Evolutionary conservation across 768 basidiomycete genomes (phyloP).

Genomic region (Leccinum variicolor): DNA sequence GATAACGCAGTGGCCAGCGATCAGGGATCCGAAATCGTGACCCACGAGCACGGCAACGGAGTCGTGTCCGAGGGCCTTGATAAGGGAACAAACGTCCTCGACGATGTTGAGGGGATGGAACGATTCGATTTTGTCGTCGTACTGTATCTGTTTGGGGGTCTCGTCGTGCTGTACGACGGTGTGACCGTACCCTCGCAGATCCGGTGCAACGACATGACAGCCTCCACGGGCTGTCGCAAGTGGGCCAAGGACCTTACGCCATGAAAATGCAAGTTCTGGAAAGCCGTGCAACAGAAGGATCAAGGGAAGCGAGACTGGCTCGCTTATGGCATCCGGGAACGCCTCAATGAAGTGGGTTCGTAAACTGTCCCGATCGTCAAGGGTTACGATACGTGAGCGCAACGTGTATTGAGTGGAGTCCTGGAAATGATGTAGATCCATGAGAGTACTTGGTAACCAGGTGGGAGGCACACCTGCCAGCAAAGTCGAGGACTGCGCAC

Average conservation of each 20-base stretch:
- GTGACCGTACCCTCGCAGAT: constrained; percentile 55
- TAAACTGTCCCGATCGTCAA: constrained; percentile 44
- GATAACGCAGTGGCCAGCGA: constrained; percentile 53
- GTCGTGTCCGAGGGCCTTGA: constrained; percentile 47
- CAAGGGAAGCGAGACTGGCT: constrained; percentile 36
- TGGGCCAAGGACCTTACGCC: constrained; percentile 55
- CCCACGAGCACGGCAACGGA: constrained; percentile 51
- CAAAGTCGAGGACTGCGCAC: neutral
- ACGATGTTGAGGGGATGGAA: constrained; percentile 51
- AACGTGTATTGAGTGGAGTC: constrained; percentile 32
- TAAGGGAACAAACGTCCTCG: constrained; percentile 50
- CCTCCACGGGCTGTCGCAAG: constrained; percentile 41
- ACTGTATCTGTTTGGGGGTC: constrained; percentile 27
- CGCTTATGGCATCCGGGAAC: constrained; percentile 21
- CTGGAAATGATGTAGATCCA: constrained; percentile 13
- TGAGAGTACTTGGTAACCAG: constrained; percentile 4
- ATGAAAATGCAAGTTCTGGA: constrained; percentile 64
- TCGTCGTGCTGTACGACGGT: constrained; percentile 26
- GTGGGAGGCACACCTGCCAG: neutral
- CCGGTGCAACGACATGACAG: constrained; percentile 62
- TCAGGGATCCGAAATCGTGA: constrained; percentile 56
- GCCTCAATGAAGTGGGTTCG: constrained; percentile 50
- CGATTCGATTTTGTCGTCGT: constrained; percentile 47
- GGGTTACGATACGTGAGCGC: constrained; percentile 31
- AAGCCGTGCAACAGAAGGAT: constrained; percentile 63